These are phyloP conservation scores for Eimeria nieschulzi DNA, from an alignment of 169 alveolate genomes.

Conservation along the genomic window DNA sequence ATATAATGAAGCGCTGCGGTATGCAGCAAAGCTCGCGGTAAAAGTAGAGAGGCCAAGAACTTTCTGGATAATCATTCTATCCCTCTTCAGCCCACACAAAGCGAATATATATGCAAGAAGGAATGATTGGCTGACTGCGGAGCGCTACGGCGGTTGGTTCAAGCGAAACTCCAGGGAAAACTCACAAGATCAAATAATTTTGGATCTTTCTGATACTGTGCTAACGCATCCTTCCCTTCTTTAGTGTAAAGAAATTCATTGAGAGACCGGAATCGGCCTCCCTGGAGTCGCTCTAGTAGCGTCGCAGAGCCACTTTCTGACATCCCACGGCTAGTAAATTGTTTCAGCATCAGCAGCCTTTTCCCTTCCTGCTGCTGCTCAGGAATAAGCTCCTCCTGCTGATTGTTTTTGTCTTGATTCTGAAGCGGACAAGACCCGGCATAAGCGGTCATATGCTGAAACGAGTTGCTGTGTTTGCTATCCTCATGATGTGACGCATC, in stretches of 20 bases:
- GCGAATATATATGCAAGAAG: too few species aligned
- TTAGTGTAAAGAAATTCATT: constrained; percentile 81
- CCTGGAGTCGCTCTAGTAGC: constrained; percentile 73
- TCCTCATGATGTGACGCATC: neutral
- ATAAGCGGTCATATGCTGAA: neutral
- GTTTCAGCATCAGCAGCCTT: constrained; percentile 22
- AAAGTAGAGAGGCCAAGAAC: too few species aligned
- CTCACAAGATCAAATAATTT: constrained; percentile 75
- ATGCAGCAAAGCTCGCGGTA: too few species aligned
- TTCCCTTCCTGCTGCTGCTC: neutral
- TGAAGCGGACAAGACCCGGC: neutral
- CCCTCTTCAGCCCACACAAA: too few species aligned
- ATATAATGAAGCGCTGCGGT: neutral
- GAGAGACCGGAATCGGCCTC: constrained; percentile 80
- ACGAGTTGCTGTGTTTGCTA: neutral
- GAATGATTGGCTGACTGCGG: too few species aligned
- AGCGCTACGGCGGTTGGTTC: too few species aligned
- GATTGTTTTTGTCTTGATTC: neutral
- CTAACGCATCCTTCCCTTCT: constrained; percentile 76
- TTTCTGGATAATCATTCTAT: too few species aligned
- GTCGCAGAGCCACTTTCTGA: neutral
- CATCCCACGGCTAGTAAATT: constrained; percentile 18
- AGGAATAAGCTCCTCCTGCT: constrained; percentile 9
- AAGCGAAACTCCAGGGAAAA: neutral
- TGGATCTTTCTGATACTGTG: constrained; percentile 73